phyloP scores from a whole-genome alignment of 352 stramenopile species.

The Blastocystis sp. region DNA sequence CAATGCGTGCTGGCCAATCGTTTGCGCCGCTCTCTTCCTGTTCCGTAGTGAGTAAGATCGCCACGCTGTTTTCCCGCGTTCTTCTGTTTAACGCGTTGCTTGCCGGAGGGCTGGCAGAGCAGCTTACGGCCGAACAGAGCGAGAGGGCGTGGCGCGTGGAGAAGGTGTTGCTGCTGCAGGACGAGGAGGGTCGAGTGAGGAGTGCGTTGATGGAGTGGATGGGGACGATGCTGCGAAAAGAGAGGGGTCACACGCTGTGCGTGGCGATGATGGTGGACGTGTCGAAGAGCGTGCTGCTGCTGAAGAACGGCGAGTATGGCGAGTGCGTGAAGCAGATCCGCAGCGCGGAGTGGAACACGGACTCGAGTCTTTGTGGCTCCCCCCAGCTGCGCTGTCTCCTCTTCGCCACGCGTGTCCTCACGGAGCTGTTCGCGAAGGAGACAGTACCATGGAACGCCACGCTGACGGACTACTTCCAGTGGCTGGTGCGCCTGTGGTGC shows the following conservation, averaged over 20 bases:
- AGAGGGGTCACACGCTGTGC: not conserved
- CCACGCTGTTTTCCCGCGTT: not conserved
- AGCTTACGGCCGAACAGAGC: not conserved
- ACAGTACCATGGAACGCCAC: not conserved
- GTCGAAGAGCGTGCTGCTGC: not conserved
- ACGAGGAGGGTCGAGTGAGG: not conserved
- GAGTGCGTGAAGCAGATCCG: not conserved
- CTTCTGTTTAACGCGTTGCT: not conserved
- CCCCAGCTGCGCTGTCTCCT: slow-evolving; percentile 6
- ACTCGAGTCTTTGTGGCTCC: not conserved
- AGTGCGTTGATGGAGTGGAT: not conserved
- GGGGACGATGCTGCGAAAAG: not conserved
- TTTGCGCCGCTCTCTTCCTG: too few species aligned
- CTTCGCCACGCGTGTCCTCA: not conserved
- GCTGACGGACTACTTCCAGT: not conserved
- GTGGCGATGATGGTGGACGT: not conserved
- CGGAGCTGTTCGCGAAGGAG: not conserved
- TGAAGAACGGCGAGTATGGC: slow-evolving; percentile 36
- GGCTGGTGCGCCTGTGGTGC: not conserved
- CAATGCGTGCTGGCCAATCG: too few species aligned
- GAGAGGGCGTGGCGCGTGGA: not conserved
- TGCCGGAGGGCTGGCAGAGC: not conserved
- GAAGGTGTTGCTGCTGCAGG: not conserved
- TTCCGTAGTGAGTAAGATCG: not conserved
- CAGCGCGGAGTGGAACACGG: slow-evolving; percentile 32